Base-by-base conservation (phyloP, 768 basidiomycete genomes). In the Leccinum subtestaceum region DNA sequence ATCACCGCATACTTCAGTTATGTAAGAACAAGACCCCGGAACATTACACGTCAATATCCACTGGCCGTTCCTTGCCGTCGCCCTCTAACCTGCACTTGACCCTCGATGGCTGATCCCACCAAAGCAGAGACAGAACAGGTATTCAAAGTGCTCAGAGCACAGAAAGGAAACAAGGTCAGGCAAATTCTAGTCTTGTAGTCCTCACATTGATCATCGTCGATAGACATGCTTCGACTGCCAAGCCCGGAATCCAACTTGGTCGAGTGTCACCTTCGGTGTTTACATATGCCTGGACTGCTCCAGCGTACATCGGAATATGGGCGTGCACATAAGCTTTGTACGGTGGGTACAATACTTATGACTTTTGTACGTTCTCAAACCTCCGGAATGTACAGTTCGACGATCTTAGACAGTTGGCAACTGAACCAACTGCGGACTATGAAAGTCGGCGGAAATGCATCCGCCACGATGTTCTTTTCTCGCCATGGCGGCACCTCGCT, bases 231-330 rank as follows among this genome's bases (percentile, higher is more conserved):
- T 97, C 67, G 96, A 98, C 73, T 98, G 96, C 72, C 83, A 84
- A 67, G 95, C 95, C 50, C 88, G 94, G 67, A 97, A 97, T 76
- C 96, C 96, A 49, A 97, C 95, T 32, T 98, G 96, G 97, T 88
- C 95, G 4, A 95, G 93, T 61, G 93, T 97, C 21, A 95, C 94
- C 0, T 99, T 90, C 70, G 96, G 93, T 34, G 87, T 98, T 13
- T 98, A 98, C 75, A 95, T 99, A 69, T 99, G 97, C 70, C 79
- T 98, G 32, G 95, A 99, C 59, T 99, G 97, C 80, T 98, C 96
- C 5, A 91, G 89, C 64, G 78, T 90, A 13, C 97, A 99, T 75
- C 81, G 97, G 55, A 98, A 96, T 72, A 88, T 98, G 86, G 97
- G 97, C 66, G 96, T 98, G 23, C 97, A 99, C 72, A 95, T 99